A percentile compares a stretch with the other conserved stretches of the same genome.
These are phyloP conservation scores for Cenococcum geophilum DNA, from an alignment of 495 filamentous ascomycete genomes.

Conservation along the genomic window DNA sequence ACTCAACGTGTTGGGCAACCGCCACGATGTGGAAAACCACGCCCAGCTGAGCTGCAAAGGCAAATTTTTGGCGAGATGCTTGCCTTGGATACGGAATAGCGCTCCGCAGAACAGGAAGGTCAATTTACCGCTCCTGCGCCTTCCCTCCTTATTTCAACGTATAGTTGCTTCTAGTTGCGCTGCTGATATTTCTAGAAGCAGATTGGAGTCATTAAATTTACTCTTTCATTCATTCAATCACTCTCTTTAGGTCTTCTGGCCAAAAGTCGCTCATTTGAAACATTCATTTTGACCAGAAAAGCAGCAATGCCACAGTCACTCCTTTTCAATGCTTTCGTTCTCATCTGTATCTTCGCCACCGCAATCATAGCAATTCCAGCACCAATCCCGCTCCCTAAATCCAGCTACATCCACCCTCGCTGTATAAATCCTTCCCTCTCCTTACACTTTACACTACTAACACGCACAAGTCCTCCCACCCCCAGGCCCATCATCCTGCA, in stretches of 20 bases:
- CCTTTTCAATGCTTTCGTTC: not conserved
- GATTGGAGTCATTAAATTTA: no score
- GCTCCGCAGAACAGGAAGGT: not conserved
- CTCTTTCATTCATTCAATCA: no score
- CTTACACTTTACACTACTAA: not conserved
- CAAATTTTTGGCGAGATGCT: not conserved
- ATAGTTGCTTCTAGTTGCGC: no score
- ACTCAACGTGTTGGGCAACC: not conserved
- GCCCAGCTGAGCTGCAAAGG: not conserved
- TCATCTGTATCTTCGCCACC: not conserved
- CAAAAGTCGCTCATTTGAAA: not conserved
- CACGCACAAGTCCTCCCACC: not conserved
- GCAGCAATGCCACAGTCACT: not conserved
- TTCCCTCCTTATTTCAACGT: not conserved
- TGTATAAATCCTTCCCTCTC: not conserved
- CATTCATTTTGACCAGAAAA: no score
- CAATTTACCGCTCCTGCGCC: not conserved
- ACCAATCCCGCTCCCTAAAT: not conserved
- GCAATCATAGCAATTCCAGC: not conserved
- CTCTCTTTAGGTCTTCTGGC: no score
- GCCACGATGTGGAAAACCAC: not conserved
- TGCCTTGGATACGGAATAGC: not conserved
- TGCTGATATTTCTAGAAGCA: no score
- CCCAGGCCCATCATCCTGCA: not conserved
- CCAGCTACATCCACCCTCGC: not conserved